Conservation (phyloP, 257 asterid genomes). For the Coffea canephora region DNA sequence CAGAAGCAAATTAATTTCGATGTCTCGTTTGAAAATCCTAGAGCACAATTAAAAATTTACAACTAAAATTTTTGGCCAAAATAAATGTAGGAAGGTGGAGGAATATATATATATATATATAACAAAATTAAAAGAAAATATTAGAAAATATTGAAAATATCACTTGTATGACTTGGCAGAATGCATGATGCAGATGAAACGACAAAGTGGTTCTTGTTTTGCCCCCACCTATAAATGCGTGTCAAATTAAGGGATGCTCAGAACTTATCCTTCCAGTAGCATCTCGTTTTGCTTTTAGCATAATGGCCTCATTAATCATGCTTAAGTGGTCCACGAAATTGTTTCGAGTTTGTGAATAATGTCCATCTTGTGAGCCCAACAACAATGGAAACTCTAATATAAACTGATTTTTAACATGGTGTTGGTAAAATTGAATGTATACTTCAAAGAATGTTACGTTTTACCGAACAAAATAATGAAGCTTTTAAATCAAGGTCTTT, state of each 20-base stretch:
- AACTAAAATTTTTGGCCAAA: background rate
- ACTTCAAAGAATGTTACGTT: too few relatives aligned
- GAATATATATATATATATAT: too few relatives aligned
- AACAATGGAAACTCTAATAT: background rate
- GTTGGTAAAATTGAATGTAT: too few relatives aligned
- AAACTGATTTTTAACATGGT: too few relatives aligned
- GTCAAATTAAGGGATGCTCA: slow-evolving; percentile 2
- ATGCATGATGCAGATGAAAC: background rate
- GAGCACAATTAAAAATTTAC: background rate
- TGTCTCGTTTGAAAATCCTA: background rate
- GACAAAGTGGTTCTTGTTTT: background rate
- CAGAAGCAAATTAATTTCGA: background rate
- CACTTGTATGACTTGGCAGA: background rate
- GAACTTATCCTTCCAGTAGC: slow-evolving; percentile 7
- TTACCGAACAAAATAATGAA: too few relatives aligned
- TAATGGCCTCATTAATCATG: slow-evolving; percentile 5
- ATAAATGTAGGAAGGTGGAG: background rate
- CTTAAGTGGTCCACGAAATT: slow-evolving; percentile 7
- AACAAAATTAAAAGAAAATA: background rate
- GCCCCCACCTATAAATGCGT: slow-evolving; percentile 1
- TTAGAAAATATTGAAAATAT: background rate
- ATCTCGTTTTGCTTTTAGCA: background rate
- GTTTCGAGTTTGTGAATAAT: background rate
- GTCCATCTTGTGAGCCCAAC: background rate
- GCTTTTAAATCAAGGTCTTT: too few relatives aligned